Percentiles rank a stretch among this genome's conserved stretches.
Evolutionary conservation across 306 rosid genomes (phyloP).

Genomic region (Quercus wislizeni): DNA sequence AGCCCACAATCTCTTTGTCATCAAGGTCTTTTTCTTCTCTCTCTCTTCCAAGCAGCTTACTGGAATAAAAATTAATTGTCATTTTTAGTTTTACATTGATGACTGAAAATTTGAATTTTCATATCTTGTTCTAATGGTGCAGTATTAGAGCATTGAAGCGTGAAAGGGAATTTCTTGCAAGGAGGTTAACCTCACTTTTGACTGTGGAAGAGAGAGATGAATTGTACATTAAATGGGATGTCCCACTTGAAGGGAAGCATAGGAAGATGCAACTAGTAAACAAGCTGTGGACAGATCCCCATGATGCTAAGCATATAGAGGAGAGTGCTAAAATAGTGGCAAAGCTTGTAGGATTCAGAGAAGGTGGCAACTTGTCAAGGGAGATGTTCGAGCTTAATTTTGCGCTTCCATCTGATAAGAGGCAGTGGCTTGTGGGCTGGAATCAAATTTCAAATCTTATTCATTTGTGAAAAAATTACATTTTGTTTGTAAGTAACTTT

Average conservation of each 20-base stretch:
- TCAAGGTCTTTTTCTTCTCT: conserved; percentile 60
- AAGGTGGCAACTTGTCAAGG: conserved; percentile 87
- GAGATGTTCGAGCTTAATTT: conserved; percentile 98
- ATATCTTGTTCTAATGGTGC: conserved; percentile 28
- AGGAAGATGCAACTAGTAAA: conserved; percentile 78
- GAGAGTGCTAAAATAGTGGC: conserved; percentile 98
- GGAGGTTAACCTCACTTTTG: conserved; percentile 79
- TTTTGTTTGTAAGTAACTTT: conserved; percentile 30
- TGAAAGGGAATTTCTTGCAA: conserved; percentile 94
- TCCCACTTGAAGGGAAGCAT: conserved; percentile 95
- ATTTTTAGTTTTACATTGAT: background rate
- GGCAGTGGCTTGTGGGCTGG: conserved; percentile 93
- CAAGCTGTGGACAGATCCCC: conserved; percentile 93
- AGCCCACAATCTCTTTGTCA: conserved; percentile 76
- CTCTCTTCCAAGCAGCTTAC: background rate
- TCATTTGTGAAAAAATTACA: conserved; percentile 45
- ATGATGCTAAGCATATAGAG: conserved; percentile 71
- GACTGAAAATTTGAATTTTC: conserved; percentile 1
- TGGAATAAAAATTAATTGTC: background rate
- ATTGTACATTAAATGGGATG: conserved; percentile 86
- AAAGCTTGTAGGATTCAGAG: conserved; percentile 88
- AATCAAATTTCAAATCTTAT: conserved; percentile 78
- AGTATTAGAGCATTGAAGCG: conserved; percentile 77
- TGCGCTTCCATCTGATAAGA: conserved; percentile 80
- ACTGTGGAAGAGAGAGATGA: conserved; percentile 78